Percentiles rank a stretch among this genome's conserved stretches.
Conservation (phyloP, 257 asterid species). For the Salvia miltiorrhiza region DNA sequence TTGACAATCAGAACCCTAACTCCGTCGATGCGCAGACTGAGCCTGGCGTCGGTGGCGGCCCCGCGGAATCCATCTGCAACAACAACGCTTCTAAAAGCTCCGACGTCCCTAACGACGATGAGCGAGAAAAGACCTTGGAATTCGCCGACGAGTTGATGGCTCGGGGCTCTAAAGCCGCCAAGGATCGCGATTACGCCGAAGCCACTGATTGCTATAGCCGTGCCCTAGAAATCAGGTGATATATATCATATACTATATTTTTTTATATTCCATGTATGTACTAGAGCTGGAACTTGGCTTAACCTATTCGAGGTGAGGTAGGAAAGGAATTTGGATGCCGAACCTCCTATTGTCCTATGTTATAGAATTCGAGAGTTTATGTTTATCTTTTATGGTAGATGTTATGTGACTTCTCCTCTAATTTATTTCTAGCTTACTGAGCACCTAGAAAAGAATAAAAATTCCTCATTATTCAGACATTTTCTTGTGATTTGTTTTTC, state of each 20-base stretch:
- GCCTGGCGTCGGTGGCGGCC: constrained; percentile 40
- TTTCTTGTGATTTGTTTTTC: not conserved
- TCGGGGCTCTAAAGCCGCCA: constrained; percentile 60
- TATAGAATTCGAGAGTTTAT: not conserved
- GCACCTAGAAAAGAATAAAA: too few relatives aligned
- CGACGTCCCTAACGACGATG: constrained; percentile 31
- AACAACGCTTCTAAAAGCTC: constrained; percentile 39
- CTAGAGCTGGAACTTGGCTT: not conserved
- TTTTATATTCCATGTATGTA: not conserved
- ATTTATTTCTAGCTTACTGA: too few relatives aligned
- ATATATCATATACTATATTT: not conserved
- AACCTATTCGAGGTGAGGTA: too few relatives aligned
- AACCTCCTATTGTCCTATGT: too few relatives aligned
- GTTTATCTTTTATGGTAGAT: not conserved
- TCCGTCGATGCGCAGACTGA: constrained; percentile 61
- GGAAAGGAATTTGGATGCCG: too few relatives aligned
- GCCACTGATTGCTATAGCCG: constrained; percentile 94
- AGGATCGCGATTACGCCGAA: constrained; percentile 63
- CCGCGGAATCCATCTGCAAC: constrained; percentile 62
- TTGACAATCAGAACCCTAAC: constrained; percentile 37
- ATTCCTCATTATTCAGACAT: not conserved
- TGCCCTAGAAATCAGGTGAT: constrained; percentile 87
- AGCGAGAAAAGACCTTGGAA: constrained; percentile 51
- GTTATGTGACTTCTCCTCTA: too few relatives aligned
- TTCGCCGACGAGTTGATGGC: constrained; percentile 61